Percentiles rank a stretch among this genome's conserved stretches.
Conservation (phyloP, 2,329 filamentous ascomycete species). For the Ceratocystis variospora region DNA sequence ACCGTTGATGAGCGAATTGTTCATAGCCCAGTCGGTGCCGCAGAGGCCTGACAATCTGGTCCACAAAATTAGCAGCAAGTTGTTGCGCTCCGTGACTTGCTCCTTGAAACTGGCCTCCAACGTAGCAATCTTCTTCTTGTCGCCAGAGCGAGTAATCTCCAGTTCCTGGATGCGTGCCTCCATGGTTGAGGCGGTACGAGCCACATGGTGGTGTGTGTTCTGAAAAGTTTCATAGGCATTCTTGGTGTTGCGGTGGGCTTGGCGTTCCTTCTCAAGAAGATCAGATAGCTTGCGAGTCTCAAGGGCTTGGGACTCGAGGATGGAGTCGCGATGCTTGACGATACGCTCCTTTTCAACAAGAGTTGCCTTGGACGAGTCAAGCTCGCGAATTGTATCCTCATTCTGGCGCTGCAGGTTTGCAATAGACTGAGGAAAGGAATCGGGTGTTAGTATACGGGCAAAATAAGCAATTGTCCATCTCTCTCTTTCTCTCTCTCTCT, state of each 20-base stretch:
- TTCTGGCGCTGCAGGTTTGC: slow-evolving; percentile 78
- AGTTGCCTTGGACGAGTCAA: slow-evolving; percentile 63
- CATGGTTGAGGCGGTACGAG: slow-evolving; percentile 71
- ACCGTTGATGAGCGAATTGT: slow-evolving; percentile 77
- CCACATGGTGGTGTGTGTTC: slow-evolving; percentile 73
- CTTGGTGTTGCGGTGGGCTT: slow-evolving; percentile 72
- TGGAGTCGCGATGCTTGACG: slow-evolving; percentile 73
- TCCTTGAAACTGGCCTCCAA: slow-evolving; percentile 74
- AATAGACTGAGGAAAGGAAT: slow-evolving; percentile 45
- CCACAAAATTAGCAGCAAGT: slow-evolving; percentile 78
- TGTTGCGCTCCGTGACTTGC: slow-evolving; percentile 79
- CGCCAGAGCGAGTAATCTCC: slow-evolving; percentile 62
- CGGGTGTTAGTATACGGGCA: not conserved
- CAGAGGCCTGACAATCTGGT: slow-evolving; percentile 74
- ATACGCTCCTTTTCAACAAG: slow-evolving; percentile 82
- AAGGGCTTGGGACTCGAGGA: slow-evolving; percentile 77
- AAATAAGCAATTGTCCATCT: not conserved
- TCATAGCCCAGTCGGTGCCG: slow-evolving; percentile 81
- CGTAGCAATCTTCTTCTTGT: slow-evolving; percentile 60
- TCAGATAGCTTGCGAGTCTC: slow-evolving; percentile 77
- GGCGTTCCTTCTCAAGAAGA: slow-evolving; percentile 79
- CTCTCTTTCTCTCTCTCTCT: not conserved
- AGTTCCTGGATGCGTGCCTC: slow-evolving; percentile 76
- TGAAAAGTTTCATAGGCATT: slow-evolving; percentile 78
- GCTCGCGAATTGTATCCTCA: slow-evolving; percentile 67